Percentiles rank a stretch among this genome's conserved stretches.
Evolutionary conservation across 805 yeast genomes (phyloP).

Genomic region (Candida schatavii): DNA sequence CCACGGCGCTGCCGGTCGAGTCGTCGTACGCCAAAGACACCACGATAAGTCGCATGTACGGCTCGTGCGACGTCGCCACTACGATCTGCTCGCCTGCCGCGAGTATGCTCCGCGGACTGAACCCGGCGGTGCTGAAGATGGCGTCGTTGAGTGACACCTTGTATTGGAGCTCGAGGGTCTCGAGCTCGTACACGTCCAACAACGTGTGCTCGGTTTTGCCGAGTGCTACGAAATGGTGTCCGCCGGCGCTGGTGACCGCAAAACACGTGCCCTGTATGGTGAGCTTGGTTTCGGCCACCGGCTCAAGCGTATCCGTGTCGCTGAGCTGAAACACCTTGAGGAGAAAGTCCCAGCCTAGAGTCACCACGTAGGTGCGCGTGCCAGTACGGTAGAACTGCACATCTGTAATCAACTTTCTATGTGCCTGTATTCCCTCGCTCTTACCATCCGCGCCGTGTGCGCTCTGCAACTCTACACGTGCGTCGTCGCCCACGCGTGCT

Average conservation of each 20-base stretch:
- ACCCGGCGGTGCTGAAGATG: conserved; percentile 62
- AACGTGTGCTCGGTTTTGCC: conserved; percentile 62
- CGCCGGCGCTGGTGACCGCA: conserved; percentile 26
- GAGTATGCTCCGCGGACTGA: conserved; percentile 51
- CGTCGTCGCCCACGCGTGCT: conserved; percentile 4
- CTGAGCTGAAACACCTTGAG: conserved; percentile 35
- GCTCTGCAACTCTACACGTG: not conserved
- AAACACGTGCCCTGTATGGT: conserved; percentile 53
- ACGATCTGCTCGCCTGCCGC: conserved; percentile 38
- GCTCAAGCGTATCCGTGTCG: conserved; percentile 10
- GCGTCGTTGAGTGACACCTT: conserved; percentile 69
- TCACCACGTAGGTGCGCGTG: conserved; percentile 36
- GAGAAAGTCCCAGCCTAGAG: conserved; percentile 60
- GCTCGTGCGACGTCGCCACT: conserved; percentile 74
- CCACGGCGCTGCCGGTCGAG: not conserved
- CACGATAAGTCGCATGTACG: conserved; percentile 67
- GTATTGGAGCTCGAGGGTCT: conserved; percentile 30
- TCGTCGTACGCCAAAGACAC: conserved; percentile 36
- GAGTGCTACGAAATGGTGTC: conserved; percentile 43
- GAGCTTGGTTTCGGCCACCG: conserved; percentile 29
- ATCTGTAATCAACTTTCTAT: conserved; percentile 36
- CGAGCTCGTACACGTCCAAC: conserved; percentile 41
- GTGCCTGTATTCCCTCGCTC: conserved; percentile 22
- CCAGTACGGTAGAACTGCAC: conserved; percentile 23
- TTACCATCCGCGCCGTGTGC: conserved; percentile 2